A percentile compares a stretch with the other conserved stretches of the same genome.
Conservation (phyloP, 805 yeast genomes). For the Metschnikowia peoriensis region DNA sequence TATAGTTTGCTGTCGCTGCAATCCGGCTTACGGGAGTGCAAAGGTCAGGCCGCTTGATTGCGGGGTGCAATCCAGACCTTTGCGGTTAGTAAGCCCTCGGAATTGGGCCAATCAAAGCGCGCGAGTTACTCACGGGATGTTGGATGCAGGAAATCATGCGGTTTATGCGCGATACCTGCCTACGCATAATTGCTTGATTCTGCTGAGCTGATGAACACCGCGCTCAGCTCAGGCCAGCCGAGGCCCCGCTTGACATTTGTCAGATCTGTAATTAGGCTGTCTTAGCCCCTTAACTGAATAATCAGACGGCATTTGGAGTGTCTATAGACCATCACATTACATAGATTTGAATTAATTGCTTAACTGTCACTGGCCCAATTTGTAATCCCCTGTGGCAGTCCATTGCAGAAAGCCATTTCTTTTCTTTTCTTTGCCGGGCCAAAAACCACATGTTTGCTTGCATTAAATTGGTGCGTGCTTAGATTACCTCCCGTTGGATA, state of each 20-base stretch:
- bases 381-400: no score
- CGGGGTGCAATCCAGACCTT: constrained; percentile 14
- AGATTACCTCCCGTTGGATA: no score
- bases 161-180: neutral
- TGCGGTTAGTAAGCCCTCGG: constrained; percentile 10
- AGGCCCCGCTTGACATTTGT: neutral
- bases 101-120: constrained; percentile 6
- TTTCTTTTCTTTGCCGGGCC: no score
- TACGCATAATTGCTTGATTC: neutral
- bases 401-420: no score
- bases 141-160: neutral
- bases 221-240: neutral
- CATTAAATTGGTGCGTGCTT: no score
- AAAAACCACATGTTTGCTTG: no score
- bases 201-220: neutral
- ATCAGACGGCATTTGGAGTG: no score
- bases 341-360: no score
- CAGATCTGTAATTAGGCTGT: neutral
- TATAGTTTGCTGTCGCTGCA: neutral
- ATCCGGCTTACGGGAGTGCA: neutral
- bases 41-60: constrained; percentile 1
- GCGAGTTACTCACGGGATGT: constrained; percentile 4
- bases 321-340: no score
- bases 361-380: no score
- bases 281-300: no score